Evolutionary conservation across 2,329 filamentous ascomycete genomes (phyloP).

Genomic region (Aspergillus sp.): DNA sequence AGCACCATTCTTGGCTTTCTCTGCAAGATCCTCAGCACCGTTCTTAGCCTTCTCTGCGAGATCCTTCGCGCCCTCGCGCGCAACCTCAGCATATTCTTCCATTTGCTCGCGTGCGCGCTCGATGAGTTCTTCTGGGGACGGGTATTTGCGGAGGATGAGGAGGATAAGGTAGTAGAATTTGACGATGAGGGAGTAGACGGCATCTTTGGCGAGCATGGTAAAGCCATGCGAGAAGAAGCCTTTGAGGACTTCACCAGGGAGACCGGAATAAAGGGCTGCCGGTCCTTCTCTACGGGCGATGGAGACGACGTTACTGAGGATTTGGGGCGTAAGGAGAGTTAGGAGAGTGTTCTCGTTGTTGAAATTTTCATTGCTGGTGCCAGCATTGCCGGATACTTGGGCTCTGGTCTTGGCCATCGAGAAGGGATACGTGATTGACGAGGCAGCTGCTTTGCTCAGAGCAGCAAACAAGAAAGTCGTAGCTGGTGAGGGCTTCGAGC

Average conservation of each 20-base stretch:
- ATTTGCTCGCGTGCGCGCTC: conserved; percentile 33
- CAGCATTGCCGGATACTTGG: conserved; percentile 45
- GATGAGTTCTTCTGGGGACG: conserved; percentile 36
- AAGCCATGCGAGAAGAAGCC: conserved; percentile 80
- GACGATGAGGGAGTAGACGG: conserved; percentile 65
- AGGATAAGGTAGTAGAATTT: conserved; percentile 62
- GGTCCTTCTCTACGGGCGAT: conserved; percentile 59
- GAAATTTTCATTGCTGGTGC: conserved; percentile 9
- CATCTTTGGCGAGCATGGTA: conserved; percentile 80
- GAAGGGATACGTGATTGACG: conserved; percentile 74
- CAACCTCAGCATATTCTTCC: conserved; percentile 36
- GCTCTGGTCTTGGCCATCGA: conserved; percentile 75
- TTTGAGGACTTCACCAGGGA: conserved; percentile 69
- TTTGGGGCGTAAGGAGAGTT: conserved; percentile 38
- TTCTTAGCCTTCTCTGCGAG: conserved; percentile 25
- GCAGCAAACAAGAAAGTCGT: conserved; percentile 64
- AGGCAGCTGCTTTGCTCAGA: conserved; percentile 69
- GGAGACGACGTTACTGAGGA: conserved; percentile 57
- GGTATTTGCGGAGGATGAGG: conserved; percentile 40
- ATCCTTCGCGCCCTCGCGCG: conserved; percentile 33
- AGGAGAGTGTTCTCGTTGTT: conserved; percentile 3
- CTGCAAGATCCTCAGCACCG: conserved; percentile 19
- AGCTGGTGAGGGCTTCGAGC: conserved; percentile 47
- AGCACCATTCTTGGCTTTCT: conserved; percentile 15
- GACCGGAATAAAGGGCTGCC: conserved; percentile 64